Base-by-base conservation (phyloP, 1,284 basidiomycete genomes). In the Sphaerobolus stellatus region DNA sequence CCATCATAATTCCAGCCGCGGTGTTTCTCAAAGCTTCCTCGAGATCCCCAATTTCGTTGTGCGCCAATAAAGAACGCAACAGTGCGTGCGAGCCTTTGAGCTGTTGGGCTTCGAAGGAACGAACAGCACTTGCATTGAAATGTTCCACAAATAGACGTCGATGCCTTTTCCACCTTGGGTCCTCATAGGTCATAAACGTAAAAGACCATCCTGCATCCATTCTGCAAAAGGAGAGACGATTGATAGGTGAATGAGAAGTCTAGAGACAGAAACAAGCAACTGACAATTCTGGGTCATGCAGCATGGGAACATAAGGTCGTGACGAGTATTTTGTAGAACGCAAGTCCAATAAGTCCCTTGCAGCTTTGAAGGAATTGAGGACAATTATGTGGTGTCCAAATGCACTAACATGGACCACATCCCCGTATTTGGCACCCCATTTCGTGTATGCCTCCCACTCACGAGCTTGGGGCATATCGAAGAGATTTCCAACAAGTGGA, bases 91-190 rank as follows among this genome's bases (percentile, higher is more conserved):
- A n/a, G n/a, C n/a, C n/a, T n/a, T n/a, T n/a, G n/a, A 54, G 16
- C 22, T 48, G 52, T 41, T 22, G n/a, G 8, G 52, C 45, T 8
- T 40, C 11, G 20, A 48, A 54, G 8, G 22, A 25, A 40, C 24
- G 45, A 1, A 48, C 52, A 1, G 52, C 52, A 20, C 16, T 22
- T 29, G 14, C 14, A 48, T 54, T 48, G 45, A 54, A 48, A 34
- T 80, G 71, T 46, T 74, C 71, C 47, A 73, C 71, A 52, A 79
- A 78, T 22, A 80, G 64, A 1, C 67, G 66, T 44, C 77, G 69
- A 59, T 80, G 77, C 18, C 61, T 56, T 48, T 67, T 65, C 62
- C 68, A 70, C 76, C 76, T 79, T 31, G 61, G 62, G 9, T 56
- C 53, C 18, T 71, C 73, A 48, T 76, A 79, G 9, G 64, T 62